phyloP scores from a whole-genome alignment of 208 protist species.

The Wallacemonas rigidus region DNA sequence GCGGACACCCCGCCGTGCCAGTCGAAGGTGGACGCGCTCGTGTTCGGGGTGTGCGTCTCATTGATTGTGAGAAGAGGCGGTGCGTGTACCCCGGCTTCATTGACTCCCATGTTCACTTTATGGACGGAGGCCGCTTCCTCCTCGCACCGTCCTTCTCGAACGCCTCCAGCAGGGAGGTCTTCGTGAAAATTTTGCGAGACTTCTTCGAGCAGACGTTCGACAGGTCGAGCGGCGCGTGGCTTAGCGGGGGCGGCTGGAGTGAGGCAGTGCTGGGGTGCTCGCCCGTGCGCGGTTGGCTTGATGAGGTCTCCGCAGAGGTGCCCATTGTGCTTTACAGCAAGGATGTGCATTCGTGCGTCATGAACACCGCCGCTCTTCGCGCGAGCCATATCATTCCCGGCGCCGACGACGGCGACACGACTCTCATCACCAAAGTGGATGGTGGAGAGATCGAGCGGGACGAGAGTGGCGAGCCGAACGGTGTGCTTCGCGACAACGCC shows the following conservation, averaged over 20 bases:
- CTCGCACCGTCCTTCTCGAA: slow-evolving; percentile 29
- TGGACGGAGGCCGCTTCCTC: slow-evolving; percentile 50
- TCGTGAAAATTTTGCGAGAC: slow-evolving; percentile 32
- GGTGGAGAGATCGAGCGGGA: slow-evolving; percentile 41
- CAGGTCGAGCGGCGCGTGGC: slow-evolving; percentile 32
- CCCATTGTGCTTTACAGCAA: slow-evolving; percentile 58
- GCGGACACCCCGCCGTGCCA: slow-evolving; percentile 10
- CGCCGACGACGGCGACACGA: slow-evolving; percentile 27
- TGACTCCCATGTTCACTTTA: slow-evolving; percentile 64
- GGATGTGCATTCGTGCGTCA: slow-evolving; percentile 55
- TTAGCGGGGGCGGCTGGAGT: slow-evolving; percentile 52
- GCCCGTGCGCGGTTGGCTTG: slow-evolving; percentile 58
- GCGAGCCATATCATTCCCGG: slow-evolving; percentile 47
- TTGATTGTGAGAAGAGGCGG: slow-evolving; percentile 45
- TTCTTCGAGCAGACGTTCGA: slow-evolving; percentile 29
- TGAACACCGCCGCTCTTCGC: slow-evolving; percentile 54
- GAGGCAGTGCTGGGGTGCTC: slow-evolving; percentile 53
- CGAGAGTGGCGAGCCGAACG: slow-evolving; percentile 45
- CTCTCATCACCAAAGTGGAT: slow-evolving; percentile 36
- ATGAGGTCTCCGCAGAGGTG: slow-evolving; percentile 38
- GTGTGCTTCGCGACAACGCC: slow-evolving; percentile 65
- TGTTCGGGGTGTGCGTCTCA: slow-evolving; percentile 25
- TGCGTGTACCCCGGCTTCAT: slow-evolving; percentile 63
- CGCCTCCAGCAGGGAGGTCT: slow-evolving; percentile 29
- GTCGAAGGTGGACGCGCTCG: slow-evolving; percentile 35